Conservation (phyloP, 192 early-diverging fungal genomes). For the Pilobolus umbonatus region DNA sequence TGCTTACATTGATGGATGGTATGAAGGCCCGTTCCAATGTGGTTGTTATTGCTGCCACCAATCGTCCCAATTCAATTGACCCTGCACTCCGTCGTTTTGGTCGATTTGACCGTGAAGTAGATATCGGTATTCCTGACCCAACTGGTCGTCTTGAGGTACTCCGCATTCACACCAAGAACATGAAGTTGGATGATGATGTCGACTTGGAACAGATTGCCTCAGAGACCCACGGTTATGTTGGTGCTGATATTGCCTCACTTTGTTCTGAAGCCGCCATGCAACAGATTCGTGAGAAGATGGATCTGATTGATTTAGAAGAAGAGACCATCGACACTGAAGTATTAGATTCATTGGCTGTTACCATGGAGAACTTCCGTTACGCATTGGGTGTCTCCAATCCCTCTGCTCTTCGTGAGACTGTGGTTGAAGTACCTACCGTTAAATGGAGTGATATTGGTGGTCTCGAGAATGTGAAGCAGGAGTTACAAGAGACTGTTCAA, state of each 20-base stretch:
- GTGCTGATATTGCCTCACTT: conserved; percentile 93
- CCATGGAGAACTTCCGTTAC: conserved; percentile 96
- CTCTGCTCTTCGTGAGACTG: conserved; percentile 95
- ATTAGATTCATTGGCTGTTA: conserved; percentile 90
- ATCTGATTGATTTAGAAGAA: conserved; percentile 95
- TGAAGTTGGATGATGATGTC: conserved; percentile 97
- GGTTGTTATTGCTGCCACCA: conserved; percentile 98
- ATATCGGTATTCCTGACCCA: conserved; percentile 99
- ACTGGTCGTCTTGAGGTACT: conserved; percentile 97
- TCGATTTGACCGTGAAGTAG: conserved; percentile 98
- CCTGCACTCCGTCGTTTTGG: conserved; percentile 98
- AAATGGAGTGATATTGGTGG: conserved; percentile 98
- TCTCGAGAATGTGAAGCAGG: conserved; percentile 95
- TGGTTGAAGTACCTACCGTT: conserved; percentile 94
- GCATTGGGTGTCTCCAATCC: conserved; percentile 93
- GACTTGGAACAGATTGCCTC: conserved; percentile 96
- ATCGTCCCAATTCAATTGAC: conserved; percentile 98
- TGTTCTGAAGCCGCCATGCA: conserved; percentile 99
- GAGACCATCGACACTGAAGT: conserved; percentile 98
- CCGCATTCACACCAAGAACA: conserved; percentile 99
- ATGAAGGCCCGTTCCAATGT: conserved; percentile 88
- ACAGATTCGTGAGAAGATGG: conserved; percentile 99
- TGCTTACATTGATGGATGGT: conserved; percentile 95
- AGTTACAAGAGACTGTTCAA: conserved; percentile 97
- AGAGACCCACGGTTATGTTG: conserved; percentile 97